These are phyloP conservation scores for Nakazawaea ambrosiae DNA, from an alignment of 805 yeast genomes.

Conservation along the genomic window DNA sequence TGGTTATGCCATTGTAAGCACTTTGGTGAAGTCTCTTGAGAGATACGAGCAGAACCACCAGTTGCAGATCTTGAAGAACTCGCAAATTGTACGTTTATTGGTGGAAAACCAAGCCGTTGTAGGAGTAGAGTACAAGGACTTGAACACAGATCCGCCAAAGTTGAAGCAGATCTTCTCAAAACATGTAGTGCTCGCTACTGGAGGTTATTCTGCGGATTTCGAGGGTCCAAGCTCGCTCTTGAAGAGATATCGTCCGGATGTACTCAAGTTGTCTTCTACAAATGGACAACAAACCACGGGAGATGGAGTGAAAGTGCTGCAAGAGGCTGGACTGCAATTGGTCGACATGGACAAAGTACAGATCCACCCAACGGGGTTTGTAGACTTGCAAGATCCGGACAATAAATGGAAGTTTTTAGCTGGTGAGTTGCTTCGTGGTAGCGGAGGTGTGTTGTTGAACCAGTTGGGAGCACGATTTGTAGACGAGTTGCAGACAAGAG, in stretches of 20 bases:
- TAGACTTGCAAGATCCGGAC: conserved; percentile 32
- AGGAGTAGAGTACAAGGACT: conserved; percentile 35
- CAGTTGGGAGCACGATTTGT: conserved; percentile 42
- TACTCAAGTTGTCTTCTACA: conserved; percentile 42
- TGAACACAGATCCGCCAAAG: conserved; percentile 15
- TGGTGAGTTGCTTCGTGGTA: conserved; percentile 53
- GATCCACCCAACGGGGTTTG: conserved; percentile 58
- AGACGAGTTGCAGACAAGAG: conserved; percentile 49
- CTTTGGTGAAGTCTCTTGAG: conserved; percentile 32
- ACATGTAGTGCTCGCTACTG: conserved; percentile 46
- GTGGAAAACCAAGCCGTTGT: conserved; percentile 24
- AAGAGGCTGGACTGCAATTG: conserved; percentile 37
- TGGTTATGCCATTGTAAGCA: conserved; percentile 49
- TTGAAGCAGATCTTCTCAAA: conserved; percentile 18
- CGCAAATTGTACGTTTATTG: conserved; percentile 29
- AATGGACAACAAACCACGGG: conserved; percentile 53
- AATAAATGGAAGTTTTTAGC: conserved; percentile 47
- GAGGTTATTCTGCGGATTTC: conserved; percentile 45
- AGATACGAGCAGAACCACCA: conserved; percentile 21
- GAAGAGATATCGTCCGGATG: conserved; percentile 37
- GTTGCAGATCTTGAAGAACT: conserved; percentile 30
- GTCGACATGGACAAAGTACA: conserved; percentile 55
- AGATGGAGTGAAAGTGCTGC: conserved; percentile 49
- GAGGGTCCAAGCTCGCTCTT: conserved; percentile 29
- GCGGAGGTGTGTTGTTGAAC: conserved; percentile 49